Conservation (phyloP, 2,329 filamentous ascomycete species). For the Colletotrichum graminicola region DNA sequence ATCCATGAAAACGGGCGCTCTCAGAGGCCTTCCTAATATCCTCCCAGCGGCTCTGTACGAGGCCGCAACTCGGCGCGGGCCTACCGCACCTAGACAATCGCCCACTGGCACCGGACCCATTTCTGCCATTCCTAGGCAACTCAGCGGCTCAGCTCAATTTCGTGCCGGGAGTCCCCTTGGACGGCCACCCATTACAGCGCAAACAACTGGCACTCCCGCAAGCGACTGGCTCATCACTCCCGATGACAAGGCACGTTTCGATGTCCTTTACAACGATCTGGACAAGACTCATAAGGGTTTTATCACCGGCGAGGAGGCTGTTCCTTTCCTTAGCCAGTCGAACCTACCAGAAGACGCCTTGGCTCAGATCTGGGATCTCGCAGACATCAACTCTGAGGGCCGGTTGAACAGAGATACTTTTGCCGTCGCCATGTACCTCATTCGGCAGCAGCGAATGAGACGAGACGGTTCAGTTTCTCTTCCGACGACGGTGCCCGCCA, state of each 20-base stretch:
- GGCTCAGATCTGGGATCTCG: slow-evolving; percentile 96
- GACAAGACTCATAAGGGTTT: slow-evolving; percentile 85
- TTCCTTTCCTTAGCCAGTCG: slow-evolving; percentile 93
- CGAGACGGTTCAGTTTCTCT: slow-evolving; percentile 71
- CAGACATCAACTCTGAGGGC: slow-evolving; percentile 92
- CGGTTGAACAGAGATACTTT: slow-evolving; percentile 91
- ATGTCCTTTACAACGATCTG: slow-evolving; percentile 85
- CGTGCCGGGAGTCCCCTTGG: slow-evolving; percentile 71
- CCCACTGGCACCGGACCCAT: slow-evolving; percentile 66
- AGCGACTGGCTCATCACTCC: slow-evolving; percentile 85
- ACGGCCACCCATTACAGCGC: slow-evolving; percentile 61
- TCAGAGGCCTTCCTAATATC: slow-evolving; percentile 82
- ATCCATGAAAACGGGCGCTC: slow-evolving; percentile 85
- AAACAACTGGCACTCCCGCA: slow-evolving; percentile 52
- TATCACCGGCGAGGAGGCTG: slow-evolving; percentile 94
- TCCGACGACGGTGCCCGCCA: slow-evolving; percentile 82
- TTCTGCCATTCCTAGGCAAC: slow-evolving; percentile 82
- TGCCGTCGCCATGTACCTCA: slow-evolving; percentile 96
- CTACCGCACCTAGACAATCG: slow-evolving; percentile 62
- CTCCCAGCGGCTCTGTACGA: slow-evolving; percentile 91
- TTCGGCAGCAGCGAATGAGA: slow-evolving; percentile 86
- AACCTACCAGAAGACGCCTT: slow-evolving; percentile 88
- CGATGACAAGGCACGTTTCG: slow-evolving; percentile 88
- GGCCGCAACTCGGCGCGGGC: slow-evolving; percentile 78
- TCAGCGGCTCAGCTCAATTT: slow-evolving; percentile 78